Base-by-base conservation (phyloP, 495 filamentous ascomycete genomes). In the Neurospora discreta region DNA sequence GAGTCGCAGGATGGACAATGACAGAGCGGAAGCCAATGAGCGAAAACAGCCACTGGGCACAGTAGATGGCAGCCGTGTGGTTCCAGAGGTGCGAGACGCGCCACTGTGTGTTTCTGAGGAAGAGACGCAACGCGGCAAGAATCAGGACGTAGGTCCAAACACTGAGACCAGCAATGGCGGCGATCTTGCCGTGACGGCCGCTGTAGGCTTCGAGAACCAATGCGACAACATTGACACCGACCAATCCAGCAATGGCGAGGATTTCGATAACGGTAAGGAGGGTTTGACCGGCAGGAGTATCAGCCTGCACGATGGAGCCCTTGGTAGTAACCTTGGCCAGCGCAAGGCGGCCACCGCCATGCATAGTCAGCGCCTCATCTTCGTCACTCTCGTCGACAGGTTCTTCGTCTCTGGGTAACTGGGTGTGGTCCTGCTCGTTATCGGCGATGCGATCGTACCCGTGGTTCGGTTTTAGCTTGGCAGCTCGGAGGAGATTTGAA, bases 21-120 rank as follows among this genome's bases (percentile, higher is more conserved):
- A 87, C 89, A 40, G 94, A 96, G 44, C 96, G 91, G 84, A 98
- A 95, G 8, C 93, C 80, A 73, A 93, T 81, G 20, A 92, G 73
- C 1, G 86, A 84, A 76, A 94, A 90, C 40, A 95, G 75, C 92
- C 95, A 98, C 77, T 93, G 91, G 69, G 90, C 83, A 69, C 86
- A 85, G 79, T 99, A 99, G n/a, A 98, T 86, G 65, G 86, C 82
- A 9, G 93, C 90, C 0, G 96, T 98, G 80, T 99, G 95, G 74
- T 93, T 93, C 96, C 96, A 99, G 11, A 98, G 80, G 46, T 87
- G 85, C 18, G 91, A 91, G 33, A 94, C 86, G 42, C 85, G 83
- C 75, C 89, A 89, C 74, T 87, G 86, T 40, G 87, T 86, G 72
- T 88, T 89, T 20, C 91, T 90, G 70, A 93, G 85, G 39, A 92